Evolutionary conservation across 176 grass and related monocot genomes (phyloP), one percentile per base, ranked within the genome.

Genomic region (Rhynchospora pubera): DNA sequence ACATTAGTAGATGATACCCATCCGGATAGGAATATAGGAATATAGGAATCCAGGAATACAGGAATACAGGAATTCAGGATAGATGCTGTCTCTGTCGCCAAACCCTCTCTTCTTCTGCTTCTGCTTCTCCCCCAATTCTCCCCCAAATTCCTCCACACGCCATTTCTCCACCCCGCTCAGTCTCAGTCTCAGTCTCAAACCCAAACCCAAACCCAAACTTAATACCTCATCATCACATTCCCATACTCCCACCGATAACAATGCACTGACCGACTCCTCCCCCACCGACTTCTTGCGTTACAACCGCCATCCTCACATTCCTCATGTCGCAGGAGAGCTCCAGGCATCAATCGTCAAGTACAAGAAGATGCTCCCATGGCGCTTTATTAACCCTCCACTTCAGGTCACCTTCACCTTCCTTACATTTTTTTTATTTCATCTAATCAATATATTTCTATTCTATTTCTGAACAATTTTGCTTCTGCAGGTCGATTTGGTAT

Each of bases 401-500:
- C 88, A 84, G 34, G 94, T 90, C 3, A 1, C 5, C 4, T 76
- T 90, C 3, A 1, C 5, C 4, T 76, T 53, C 0, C 26, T 28
- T 28, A 28, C 71, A 22, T 5, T 45, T 9, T 73, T 32, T 46
- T 28, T 6, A n/a, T 61, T 81, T 52, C 13, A 30, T 13, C 10
- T 55, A 7, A 55, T 6, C 24, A 63, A 67, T 59, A 11, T 28
- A 63, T 14, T 55, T 65, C 1, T 77, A 16, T 79, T 87, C 2
- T 28, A 28, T 28, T 28, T 28, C 26, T 28, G n/a, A n/a, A 28
- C 26, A 1, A 28, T 28, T 28, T 28, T 28, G 0, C 72, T 5
- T 57, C 18, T 86, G 73, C 88, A 97, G 90, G 92, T 98, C 14
- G 95, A 98, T 87, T 89, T 98, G 85, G 89, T 98, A 10, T 94